Evolutionary conservation across 2,329 filamentous ascomycete genomes (phyloP).

Genomic region (Alternaria gansuensis): DNA sequence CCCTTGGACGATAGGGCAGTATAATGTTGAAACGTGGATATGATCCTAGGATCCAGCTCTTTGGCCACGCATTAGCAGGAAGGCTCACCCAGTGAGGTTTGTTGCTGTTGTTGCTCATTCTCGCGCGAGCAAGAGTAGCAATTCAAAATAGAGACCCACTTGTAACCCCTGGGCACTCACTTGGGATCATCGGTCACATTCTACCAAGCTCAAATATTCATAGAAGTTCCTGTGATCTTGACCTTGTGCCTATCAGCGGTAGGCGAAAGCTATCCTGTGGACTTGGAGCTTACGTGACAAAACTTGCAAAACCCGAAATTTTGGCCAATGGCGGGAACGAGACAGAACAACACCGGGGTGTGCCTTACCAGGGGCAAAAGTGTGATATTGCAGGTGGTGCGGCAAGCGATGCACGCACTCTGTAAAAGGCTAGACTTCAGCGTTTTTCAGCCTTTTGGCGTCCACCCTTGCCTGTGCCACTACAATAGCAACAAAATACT

Average conservation of each 20-base stretch:
- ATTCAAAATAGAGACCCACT: neutral
- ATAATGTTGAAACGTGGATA: neutral
- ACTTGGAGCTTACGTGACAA: neutral
- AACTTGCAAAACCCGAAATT: neutral
- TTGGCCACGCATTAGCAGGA: neutral
- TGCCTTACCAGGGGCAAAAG: neutral
- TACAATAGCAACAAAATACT: slow-evolving; percentile 8
- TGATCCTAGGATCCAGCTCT: neutral
- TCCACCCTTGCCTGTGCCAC: neutral
- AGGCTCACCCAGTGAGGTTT: neutral
- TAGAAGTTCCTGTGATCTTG: neutral
- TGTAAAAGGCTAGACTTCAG: neutral
- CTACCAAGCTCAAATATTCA: neutral
- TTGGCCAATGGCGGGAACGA: neutral
- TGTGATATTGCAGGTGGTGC: neutral
- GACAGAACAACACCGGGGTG: neutral
- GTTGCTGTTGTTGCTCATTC: neutral
- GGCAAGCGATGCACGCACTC: neutral
- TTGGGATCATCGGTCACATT: neutral
- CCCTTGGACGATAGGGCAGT: neutral
- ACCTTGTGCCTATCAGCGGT: neutral
- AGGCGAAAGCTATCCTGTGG: neutral
- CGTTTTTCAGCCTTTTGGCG: neutral
- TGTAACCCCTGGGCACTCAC: neutral
- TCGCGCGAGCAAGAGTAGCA: neutral